Conservation (phyloP, 2,329 filamentous ascomycete species). For the Amauroascus verrucosus region DNA sequence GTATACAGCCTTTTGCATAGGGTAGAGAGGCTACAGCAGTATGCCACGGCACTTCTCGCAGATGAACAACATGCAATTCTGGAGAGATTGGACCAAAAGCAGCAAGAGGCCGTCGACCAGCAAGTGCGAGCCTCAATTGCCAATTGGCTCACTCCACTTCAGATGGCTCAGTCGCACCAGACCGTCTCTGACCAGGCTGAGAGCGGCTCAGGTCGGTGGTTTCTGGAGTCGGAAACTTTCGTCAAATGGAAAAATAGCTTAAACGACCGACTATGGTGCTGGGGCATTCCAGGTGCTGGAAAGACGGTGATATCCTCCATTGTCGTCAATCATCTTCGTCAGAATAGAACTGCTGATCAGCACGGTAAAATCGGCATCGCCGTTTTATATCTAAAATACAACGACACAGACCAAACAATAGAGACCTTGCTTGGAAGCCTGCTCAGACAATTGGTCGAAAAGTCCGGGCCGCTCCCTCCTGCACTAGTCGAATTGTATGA, state of each 20-base stretch:
- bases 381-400: conserved; percentile 2
- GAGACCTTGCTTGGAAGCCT: not conserved
- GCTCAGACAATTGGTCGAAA: conserved; percentile 11
- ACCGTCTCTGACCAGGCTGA: not conserved
- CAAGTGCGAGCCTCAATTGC: not conserved
- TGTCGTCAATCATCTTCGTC: conserved; percentile 13
- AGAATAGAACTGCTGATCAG: not conserved
- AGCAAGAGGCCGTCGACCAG: not conserved
- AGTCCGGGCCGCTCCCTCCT: not conserved
- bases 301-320: conserved; percentile 16
- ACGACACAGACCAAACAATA: not conserved
- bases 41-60: not conserved
- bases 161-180: not conserved
- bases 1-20: not conserved
- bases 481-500: conserved; percentile 11
- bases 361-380: conserved; percentile 7
- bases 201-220: conserved; percentile 17
- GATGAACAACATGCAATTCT: not conserved
- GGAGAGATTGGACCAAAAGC: not conserved
- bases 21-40: not conserved
- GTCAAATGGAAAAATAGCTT: conserved; percentile 1
- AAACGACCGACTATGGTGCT: conserved; percentile 10
- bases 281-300: conserved; percentile 15
- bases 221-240: conserved; percentile 18
- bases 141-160: not conserved